phyloP scores from a whole-genome alignment of 2,329 filamentous ascomycete species.

The Botrytis elliptica region DNA sequence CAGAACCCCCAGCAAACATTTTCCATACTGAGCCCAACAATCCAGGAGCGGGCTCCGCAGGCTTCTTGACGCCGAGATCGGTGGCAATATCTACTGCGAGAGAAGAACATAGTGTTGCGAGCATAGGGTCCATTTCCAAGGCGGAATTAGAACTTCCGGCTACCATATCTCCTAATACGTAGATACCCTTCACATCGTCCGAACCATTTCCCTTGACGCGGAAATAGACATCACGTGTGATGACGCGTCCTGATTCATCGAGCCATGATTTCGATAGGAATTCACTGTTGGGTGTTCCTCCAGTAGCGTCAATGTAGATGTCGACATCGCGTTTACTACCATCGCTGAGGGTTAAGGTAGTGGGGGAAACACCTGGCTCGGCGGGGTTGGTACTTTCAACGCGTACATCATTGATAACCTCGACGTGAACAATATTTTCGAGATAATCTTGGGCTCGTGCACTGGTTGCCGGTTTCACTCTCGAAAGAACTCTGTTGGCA shows the following conservation, averaged over 20 bases:
- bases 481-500: conserved; percentile 43
- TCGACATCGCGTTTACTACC: conserved; percentile 45
- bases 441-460: conserved; percentile 45
- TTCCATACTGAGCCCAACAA: neutral
- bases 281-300: conserved; percentile 43
- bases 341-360: conserved; percentile 43
- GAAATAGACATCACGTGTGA: conserved; percentile 46
- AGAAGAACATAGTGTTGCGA: conserved; percentile 46
- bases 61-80: conserved; percentile 14
- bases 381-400: conserved; percentile 41
- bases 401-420: conserved; percentile 44
- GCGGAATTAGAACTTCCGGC: conserved; percentile 43
- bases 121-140: conserved; percentile 43
- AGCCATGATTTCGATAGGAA: conserved; percentile 50
- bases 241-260: conserved; percentile 47
- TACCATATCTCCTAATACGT: conserved; percentile 49
- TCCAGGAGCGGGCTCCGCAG: conserved; percentile 12
- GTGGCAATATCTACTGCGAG: conserved; percentile 47
- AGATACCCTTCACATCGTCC: conserved; percentile 41
- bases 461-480: conserved; percentile 43
- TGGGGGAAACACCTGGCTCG: conserved; percentile 34
- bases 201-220: conserved; percentile 45
- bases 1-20: conserved; percentile 2
- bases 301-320: conserved; percentile 49
- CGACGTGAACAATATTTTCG: conserved; percentile 46